Evolutionary conservation across 371 early-diverging fungal genomes (phyloP).

Genomic region (Mortierella sp.): DNA sequence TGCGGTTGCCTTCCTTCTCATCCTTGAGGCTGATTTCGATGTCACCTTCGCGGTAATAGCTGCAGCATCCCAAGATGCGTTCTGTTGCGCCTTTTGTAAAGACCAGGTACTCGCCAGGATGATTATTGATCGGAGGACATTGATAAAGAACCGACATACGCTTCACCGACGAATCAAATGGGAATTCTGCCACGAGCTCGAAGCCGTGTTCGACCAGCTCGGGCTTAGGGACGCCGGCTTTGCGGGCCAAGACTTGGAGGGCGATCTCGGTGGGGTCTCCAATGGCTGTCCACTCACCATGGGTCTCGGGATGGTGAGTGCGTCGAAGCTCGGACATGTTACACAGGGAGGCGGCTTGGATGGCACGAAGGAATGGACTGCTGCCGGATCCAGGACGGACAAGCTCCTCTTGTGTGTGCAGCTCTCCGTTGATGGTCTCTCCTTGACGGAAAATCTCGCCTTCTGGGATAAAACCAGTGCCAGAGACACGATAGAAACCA

Average conservation of each 20-base stretch:
- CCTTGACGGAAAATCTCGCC: constrained; percentile 62
- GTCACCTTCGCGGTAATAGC: constrained; percentile 59
- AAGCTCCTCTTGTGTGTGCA: not conserved
- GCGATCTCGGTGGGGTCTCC: constrained; percentile 89
- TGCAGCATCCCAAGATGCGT: constrained; percentile 70
- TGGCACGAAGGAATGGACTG: constrained; percentile 3
- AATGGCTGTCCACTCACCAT: constrained; percentile 70
- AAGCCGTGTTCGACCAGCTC: constrained; percentile 57
- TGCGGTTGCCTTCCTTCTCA: constrained; percentile 19
- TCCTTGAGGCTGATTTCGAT: constrained; percentile 39
- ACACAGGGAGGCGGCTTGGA: constrained; percentile 69
- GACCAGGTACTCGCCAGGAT: constrained; percentile 18
- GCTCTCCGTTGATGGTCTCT: not conserved
- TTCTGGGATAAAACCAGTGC: constrained; percentile 70
- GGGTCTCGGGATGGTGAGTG: constrained; percentile 11
- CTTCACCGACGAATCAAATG: constrained; percentile 88
- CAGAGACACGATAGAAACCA: constrained; percentile 70
- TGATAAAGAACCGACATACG: constrained; percentile 88
- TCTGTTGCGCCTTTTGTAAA: constrained; percentile 85
- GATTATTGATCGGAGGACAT: constrained; percentile 51
- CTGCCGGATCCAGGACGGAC: not conserved
- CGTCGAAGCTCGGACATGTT: constrained; percentile 65
- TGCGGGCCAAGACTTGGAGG: constrained; percentile 77
- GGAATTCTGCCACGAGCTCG: constrained; percentile 80
- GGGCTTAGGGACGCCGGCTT: constrained; percentile 70